A percentile compares a stretch with the other conserved stretches of the same genome.
Conservation (phyloP, 208 protist genomes). For the Leishmania major region DNA sequence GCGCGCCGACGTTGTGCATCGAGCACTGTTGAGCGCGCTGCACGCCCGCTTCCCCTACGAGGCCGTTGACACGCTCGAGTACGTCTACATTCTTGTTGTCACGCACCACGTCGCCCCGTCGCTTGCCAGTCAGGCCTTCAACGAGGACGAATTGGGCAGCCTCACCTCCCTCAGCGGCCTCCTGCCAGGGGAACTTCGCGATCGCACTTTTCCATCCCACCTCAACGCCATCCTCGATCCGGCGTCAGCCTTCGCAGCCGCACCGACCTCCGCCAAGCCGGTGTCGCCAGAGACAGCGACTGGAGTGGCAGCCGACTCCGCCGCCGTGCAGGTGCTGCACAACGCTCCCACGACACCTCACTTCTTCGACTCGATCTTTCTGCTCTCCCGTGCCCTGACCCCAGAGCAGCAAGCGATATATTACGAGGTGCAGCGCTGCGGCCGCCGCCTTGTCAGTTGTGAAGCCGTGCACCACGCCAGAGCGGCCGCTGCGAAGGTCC, state of each 20-base stretch:
- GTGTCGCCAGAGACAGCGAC: not conserved
- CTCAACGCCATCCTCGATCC: conserved; percentile 47
- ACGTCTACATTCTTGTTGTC: conserved; percentile 66
- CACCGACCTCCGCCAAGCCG: not conserved
- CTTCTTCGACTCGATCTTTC: conserved; percentile 65
- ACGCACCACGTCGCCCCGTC: conserved; percentile 51
- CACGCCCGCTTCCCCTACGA: conserved; percentile 74
- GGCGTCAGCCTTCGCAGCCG: not conserved
- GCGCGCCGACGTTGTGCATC: conserved; percentile 51
- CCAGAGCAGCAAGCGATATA: conserved; percentile 41
- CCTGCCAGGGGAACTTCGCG: conserved; percentile 45
- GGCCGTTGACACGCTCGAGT: conserved; percentile 53
- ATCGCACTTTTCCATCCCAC: conserved; percentile 69
- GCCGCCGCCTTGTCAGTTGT: not conserved
- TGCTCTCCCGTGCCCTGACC: conserved; percentile 57
- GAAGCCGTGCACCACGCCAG: not conserved
- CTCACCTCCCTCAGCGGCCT: conserved; percentile 42
- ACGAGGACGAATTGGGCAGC: conserved; percentile 37
- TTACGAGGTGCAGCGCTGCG: conserved; percentile 18
- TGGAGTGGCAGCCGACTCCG: conserved; percentile 1
- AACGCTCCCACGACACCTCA: not conserved
- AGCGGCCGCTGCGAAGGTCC: not conserved
- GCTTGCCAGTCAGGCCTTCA: conserved; percentile 27
- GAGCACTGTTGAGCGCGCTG: conserved; percentile 55
- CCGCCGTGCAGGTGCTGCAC: not conserved